These are phyloP conservation scores for Kurtzmaniella quercitrusa DNA, from an alignment of 1,139 yeast species.

Conservation along the genomic window DNA sequence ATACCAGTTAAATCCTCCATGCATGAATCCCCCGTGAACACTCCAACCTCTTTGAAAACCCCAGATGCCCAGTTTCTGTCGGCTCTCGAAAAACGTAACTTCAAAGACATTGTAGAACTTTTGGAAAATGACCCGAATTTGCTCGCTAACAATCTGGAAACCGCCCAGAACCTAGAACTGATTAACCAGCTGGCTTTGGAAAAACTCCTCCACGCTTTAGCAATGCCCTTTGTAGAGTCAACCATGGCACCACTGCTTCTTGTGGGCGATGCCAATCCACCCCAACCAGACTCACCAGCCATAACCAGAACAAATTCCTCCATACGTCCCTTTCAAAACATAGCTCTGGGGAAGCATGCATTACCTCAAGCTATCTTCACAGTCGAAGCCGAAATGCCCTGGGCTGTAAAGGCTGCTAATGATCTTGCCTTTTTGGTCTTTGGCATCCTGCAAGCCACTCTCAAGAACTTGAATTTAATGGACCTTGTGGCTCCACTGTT, in stretches of 20 bases:
- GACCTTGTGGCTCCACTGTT: constrained; percentile 77
- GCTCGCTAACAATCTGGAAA: constrained; percentile 28
- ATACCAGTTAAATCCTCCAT: neutral
- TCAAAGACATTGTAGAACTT: constrained; percentile 41
- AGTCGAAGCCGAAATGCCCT: constrained; percentile 70
- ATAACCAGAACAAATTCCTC: constrained; percentile 2
- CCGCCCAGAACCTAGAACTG: constrained; percentile 42
- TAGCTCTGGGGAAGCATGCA: constrained; percentile 61
- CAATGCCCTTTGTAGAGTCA: constrained; percentile 70
- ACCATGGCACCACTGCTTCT: constrained; percentile 40
- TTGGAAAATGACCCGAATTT: constrained; percentile 34
- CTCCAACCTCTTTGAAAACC: neutral
- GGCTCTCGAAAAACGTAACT: constrained; percentile 21
- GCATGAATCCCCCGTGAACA: neutral
- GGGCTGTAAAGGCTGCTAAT: constrained; percentile 79
- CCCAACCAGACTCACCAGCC: neutral
- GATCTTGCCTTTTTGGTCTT: constrained; percentile 86
- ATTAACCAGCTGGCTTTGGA: constrained; percentile 51
- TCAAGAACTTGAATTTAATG: constrained; percentile 61
- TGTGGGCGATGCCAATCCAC: constrained; percentile 1
- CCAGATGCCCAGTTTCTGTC: neutral
- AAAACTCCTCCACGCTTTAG: constrained; percentile 60
- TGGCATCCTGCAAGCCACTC: constrained; percentile 68
- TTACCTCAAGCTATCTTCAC: constrained; percentile 84
- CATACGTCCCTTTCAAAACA: constrained; percentile 52